Conservation (phyloP, 768 basidiomycete genomes). For the Hemileccinum rubropunctum region DNA sequence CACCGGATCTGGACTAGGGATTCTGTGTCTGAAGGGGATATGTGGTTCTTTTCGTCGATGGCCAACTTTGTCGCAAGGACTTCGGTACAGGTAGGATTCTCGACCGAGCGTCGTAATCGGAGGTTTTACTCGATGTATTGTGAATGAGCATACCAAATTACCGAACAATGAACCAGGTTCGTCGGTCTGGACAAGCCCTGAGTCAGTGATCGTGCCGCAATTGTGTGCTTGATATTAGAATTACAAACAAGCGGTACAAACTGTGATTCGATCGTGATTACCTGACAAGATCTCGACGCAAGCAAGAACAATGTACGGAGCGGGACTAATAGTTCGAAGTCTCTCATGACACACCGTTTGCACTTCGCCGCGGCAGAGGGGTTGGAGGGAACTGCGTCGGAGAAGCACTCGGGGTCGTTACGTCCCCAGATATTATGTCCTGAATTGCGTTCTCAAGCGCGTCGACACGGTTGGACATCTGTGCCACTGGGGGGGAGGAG, state of each 20-base stretch:
- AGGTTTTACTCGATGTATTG: neutral
- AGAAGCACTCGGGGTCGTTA: constrained; percentile 49
- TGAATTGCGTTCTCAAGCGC: constrained; percentile 87
- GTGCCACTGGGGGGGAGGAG: constrained; percentile 58
- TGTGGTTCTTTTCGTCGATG: constrained; percentile 11
- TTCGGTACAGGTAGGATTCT: constrained; percentile 7
- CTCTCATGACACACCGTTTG: constrained; percentile 31
- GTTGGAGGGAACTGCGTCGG: constrained; percentile 43
- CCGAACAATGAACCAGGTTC: neutral
- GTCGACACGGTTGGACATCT: constrained; percentile 92
- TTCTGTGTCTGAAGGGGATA: neutral
- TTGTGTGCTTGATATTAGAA: neutral
- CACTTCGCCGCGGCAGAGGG: constrained; percentile 42
- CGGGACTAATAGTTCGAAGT: constrained; percentile 11
- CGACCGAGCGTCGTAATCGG: constrained; percentile 8
- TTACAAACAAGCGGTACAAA: constrained; percentile 16
- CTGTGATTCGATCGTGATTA: constrained; percentile 16
- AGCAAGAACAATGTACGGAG: constrained; percentile 7
- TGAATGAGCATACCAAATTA: neutral
- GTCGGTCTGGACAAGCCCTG: neutral
- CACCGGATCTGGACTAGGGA: constrained; percentile 29
- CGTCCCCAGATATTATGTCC: constrained; percentile 83
- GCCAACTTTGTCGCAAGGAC: constrained; percentile 4
- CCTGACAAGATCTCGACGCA: constrained; percentile 11
- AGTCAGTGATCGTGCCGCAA: neutral